These are phyloP conservation scores for Neltuma alba DNA, from an alignment of 306 rosid species.

Conservation along the genomic window DNA sequence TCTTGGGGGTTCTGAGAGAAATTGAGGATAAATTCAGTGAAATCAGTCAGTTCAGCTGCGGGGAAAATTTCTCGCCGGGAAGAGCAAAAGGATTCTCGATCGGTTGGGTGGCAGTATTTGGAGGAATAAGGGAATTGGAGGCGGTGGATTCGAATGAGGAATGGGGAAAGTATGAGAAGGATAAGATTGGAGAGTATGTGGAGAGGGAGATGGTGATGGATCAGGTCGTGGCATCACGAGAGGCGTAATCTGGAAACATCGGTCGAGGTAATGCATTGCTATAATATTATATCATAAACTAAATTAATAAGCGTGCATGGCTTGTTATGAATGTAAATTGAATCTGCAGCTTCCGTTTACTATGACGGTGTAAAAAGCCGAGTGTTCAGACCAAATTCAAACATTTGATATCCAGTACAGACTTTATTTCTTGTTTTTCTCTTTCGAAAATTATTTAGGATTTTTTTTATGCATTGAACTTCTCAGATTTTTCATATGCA, in stretches of 20 bases:
- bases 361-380: neutral
- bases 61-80: conserved; percentile 71
- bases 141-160: conserved; percentile 49
- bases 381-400: no score
- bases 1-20: conserved; percentile 52
- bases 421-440: no score
- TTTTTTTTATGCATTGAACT: no score
- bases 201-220: conserved; percentile 54
- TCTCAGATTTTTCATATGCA: no score
- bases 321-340: neutral
- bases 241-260: conserved; percentile 31
- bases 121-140: conserved; percentile 48
- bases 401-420: no score
- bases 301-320: neutral
- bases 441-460: no score
- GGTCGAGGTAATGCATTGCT: conserved; percentile 4
- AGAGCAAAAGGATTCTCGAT: conserved; percentile 76
- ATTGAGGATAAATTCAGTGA: conserved; percentile 41
- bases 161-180: conserved; percentile 44
- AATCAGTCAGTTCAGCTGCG: conserved; percentile 49
- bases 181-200: conserved; percentile 54
- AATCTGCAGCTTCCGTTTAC: neutral
- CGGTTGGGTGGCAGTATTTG: conserved; percentile 58
- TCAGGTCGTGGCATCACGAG: conserved; percentile 43
- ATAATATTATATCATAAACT: no score